Base-by-base conservation (phyloP, 2,329 filamentous ascomycete species). In the Trichoderma koningii region DNA sequence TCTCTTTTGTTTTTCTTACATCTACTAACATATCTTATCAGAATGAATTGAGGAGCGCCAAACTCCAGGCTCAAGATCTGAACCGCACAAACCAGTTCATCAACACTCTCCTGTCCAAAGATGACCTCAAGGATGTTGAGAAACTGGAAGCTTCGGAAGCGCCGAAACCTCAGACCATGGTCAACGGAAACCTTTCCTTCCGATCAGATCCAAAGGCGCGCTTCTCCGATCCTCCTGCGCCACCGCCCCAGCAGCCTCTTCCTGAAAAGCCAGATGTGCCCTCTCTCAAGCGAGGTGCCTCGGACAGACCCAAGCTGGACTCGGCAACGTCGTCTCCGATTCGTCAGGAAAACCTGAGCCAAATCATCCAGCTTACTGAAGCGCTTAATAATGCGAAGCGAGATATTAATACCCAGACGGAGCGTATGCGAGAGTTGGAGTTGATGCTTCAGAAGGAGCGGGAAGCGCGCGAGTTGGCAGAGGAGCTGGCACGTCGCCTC, bases 181-280 rank as follows among this genome's bases (percentile, higher is more conserved):
- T 80, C 1, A 86, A 86, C 66, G 83, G 84, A 26, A 83, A 81
- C 26, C 71, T 83, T 9, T 79, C 83, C 0, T 85, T 86, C 71
- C 89, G 92, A 69, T 79, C 87, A 21, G 93, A 97, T 72, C 81
- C 88, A 47, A 94, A 95, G 71, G 86, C 91, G 5, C 86, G 93
- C 60, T 98, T 97, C 75, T 95, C 92, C 1, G 93, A 97, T 65
- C 94, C 94, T 57, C 94, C 94, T 4, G 94, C 93, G 23, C 94
- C 94, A 7, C 94, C 94, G 28, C 94, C 94, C 30, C 93, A 96
- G 70, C 93, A 96, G 71, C 94, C 94, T 15, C 81, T 98, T 6
- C 94, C 94, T 1, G 93, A 97, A 74, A 97, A 97, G 75, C 94
- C 94, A 0, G 92, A 96, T 76, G 86, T 84, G 0, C 86, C 88